Evolutionary conservation across 192 early-diverging fungal genomes (phyloP), one percentile per base, ranked within the genome.

Genomic region (Coemansia sp.): DNA sequence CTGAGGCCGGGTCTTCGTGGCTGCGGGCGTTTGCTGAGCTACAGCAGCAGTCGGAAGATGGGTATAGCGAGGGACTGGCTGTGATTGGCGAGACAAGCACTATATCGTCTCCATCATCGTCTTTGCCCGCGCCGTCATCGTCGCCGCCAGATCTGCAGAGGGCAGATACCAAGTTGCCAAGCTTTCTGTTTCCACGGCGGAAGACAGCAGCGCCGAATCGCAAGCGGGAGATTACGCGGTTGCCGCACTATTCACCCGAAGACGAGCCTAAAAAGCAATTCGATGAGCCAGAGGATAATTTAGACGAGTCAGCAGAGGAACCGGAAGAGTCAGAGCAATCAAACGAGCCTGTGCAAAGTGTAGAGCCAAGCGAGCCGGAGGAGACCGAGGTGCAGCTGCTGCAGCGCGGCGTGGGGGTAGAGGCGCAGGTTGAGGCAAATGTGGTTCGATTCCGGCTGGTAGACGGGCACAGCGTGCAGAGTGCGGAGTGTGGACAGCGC

Each of bases 1-100:
- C 79, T 0, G 79, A 82, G 46, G 79, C 79, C 1, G 79, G 79
- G 2, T 69, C 74, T 1, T 73, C 70, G 26, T 82, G 79, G 79
- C 66, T 82, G 10, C 69, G 74, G 9, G 79, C 79, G 9, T 82
- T 82, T 61, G 67, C 74, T 1, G 79, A 82, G 64, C 74, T 82
- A 5, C 79, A 76, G 48, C 46, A 58, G 25, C 69, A 76, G 59
- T 59, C 62, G 0, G 60, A 56, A 3, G 14, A 57, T 40, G 7
- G 17, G 44, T 5, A 19, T 31, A 15, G 28, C 46, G n/a, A 17
- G 6, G 22, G 8, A n/a, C 42, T 64, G 21, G 53, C 62, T 4
- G 51, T 5, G 10, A 48, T 46, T 7, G 50, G 40, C 54, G 53
- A 46, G 42, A 26, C 40, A n/a, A 44, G 40, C 15, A 17, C 50